These are phyloP conservation scores for Malbranchea cinnamomea DNA, from an alignment of 2,329 filamentous ascomycete genomes.

Conservation along the genomic window DNA sequence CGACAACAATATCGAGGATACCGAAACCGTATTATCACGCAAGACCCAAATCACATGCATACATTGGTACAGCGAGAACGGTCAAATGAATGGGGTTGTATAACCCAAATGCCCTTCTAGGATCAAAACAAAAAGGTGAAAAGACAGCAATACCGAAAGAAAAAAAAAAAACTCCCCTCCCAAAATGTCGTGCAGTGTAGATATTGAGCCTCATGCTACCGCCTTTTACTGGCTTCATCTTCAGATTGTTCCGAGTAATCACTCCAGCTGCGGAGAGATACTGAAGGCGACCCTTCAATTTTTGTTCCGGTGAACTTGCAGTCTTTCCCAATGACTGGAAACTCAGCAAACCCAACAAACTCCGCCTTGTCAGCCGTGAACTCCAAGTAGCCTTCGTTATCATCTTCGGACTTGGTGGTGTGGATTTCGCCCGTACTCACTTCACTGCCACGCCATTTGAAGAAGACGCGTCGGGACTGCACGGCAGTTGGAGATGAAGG, in stretches of 20 bases:
- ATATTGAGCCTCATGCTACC: no score
- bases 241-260: conserved; percentile 5
- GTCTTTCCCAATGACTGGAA: conserved; percentile 7
- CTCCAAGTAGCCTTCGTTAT: conserved; percentile 8
- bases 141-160: no score
- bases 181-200: no score
- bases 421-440: conserved; percentile 7
- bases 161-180: no score
- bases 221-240: conserved; percentile 1
- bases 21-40: no score
- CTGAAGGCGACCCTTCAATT: conserved; percentile 6
- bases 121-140: no score
- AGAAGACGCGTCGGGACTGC: conserved; percentile 6
- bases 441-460: conserved; percentile 10
- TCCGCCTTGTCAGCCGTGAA: conserved; percentile 6
- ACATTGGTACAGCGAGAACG: no score
- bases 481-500: neutral
- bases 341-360: conserved; percentile 9
- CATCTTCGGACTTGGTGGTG: neutral
- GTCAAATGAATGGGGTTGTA: no score
- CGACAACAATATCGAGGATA: no score
- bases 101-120: no score
- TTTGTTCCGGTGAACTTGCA: conserved; percentile 9
- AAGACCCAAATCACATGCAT: no score
- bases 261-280: conserved; percentile 5